Base-by-base conservation (phyloP, 2,329 filamentous ascomycete species). In the Aspergillus carbonarius region DNA sequence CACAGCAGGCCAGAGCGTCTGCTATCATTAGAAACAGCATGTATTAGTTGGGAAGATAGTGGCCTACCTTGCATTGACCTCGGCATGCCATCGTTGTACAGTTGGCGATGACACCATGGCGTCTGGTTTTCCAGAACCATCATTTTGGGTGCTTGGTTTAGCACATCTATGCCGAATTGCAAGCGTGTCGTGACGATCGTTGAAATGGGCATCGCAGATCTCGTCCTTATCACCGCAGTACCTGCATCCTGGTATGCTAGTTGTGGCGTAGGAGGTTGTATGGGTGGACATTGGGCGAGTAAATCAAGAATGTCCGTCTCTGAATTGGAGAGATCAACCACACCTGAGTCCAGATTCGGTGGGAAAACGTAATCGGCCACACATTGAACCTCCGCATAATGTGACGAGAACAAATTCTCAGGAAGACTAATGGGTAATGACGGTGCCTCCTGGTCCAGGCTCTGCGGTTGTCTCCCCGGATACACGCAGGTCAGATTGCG, bases 1-100 rank as follows among this genome's bases (percentile, higher is more conserved):
- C 81, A 65, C 83, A 85, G 25, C 79, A 78, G 4, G 82, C 77
- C 59, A 81, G 74, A 0, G 81, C 82, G 61, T 85, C 83, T 83
- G 49, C 37, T 27, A 13, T 1, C 9, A 3, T 55, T n/a, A 44
- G 51, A 18, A 23, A 6, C 15, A n/a, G n/a, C n/a, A n/a, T n/a
- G 10, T 17, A 32, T 18, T 10, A 44, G 15, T 5, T 44, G 8
- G 17, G 4, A 51, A 13, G 10, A 32, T 6, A 9, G 5, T 2
- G 9, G 59, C 53, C 17, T 64, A 79, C 81, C 82, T 74, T 84
- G 79, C 64, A 86, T 78, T 0, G 69, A 74, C 30, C 70, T 71
- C 1, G 83, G 84, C 81, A 85, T 84, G 8, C 67, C 57, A 2
- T 81, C 74, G n/a, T 72, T 72, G 59, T 84, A 85, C 0, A 86